A percentile compares a stretch with the other conserved stretches of the same genome.
These are phyloP conservation scores for Candida smagusa DNA, from an alignment of 1,139 yeast species.

Conservation along the genomic window DNA sequence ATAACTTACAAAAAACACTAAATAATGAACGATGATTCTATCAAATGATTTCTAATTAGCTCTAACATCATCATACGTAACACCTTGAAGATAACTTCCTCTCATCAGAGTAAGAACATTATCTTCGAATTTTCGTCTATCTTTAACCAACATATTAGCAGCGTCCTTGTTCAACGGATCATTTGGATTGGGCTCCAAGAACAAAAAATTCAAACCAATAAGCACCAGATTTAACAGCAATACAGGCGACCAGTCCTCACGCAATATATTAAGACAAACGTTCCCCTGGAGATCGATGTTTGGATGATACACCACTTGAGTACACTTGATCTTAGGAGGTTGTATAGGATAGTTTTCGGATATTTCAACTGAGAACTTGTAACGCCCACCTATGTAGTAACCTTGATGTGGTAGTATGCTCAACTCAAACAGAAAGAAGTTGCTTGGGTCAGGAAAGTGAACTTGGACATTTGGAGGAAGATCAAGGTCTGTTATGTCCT, in stretches of 20 bases:
- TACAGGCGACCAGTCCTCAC: constrained; percentile 98
- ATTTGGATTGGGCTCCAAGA: constrained; percentile 85
- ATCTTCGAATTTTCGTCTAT: constrained; percentile 51
- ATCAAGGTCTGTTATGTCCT: constrained; percentile 67
- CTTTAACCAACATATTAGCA: constrained; percentile 67
- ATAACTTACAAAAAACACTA: too few relatives aligned
- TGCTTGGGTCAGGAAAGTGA: constrained; percentile 52
- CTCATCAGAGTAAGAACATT: constrained; percentile 66
- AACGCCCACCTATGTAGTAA: constrained; percentile 65
- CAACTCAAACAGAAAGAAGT: constrained; percentile 61
- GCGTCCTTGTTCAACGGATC: constrained; percentile 94
- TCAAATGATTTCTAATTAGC: too few relatives aligned
- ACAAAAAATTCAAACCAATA: constrained; percentile 81
- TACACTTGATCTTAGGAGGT: constrained; percentile 81
- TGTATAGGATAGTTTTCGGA: constrained; percentile 83
- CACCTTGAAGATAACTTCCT: constrained; percentile 64
- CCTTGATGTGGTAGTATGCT: constrained; percentile 76
- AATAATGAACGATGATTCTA: too few relatives aligned
- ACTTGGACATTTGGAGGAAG: constrained; percentile 63
- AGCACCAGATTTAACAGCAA: constrained; percentile 76
- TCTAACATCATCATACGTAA: constrained; percentile 58
- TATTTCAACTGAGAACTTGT: constrained; percentile 62
- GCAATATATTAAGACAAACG: constrained; percentile 81
- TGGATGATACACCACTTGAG: constrained; percentile 82
- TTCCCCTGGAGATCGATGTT: constrained; percentile 89